Evolutionary conservation across 257 asterid species (phyloP), one percentile per base, ranked within the genome.

Genomic region (Solanum paucissectum): DNA sequence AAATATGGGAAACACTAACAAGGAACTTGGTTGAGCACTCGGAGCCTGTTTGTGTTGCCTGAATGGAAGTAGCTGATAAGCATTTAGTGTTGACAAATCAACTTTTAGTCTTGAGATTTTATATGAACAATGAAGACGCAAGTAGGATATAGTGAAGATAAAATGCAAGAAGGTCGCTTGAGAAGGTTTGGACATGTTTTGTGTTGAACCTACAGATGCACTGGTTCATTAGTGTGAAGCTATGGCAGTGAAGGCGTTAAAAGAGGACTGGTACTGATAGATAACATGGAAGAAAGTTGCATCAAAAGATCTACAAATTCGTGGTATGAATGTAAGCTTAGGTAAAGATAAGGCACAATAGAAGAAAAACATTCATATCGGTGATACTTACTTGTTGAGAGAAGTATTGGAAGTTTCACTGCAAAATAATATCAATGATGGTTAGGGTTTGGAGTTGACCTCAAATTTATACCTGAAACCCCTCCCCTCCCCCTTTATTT

Each of bases 401-500:
- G 20, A 52, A 52, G 23, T 52, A 52, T 18, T 52, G 36, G 82
- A 76, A 87, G 88, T 66, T 87, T 87, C 88, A 87, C 87, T 75
- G 64, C 42, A 49, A 55, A 55, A 55, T 55, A 55, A 55, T 76
- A 68, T 82, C 91, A 88, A 89, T 94, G 94, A 94, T 87, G 92
- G 90, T 93, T 93, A 93, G 96, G 93, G 93, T 93, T 95, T 91
- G 89, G 55, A 91, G 89, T 90, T 90, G 91, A 87, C 81, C 84
- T 46, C 55, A 74, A 74, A 21, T 37, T 37, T 89, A 87, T 55
- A 85, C 83, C 87, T 85, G 89, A 75, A 79, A 87, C 87, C 72
- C 83, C 55, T 33, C 86, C 25, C 76, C 84, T 83, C 36, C 40
- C 34, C 38, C 52, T 32, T 84, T 87, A 87, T 68, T 66, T 86